Conservation (phyloP, 495 filamentous ascomycete species). For the Talaromyces stipitatus region DNA sequence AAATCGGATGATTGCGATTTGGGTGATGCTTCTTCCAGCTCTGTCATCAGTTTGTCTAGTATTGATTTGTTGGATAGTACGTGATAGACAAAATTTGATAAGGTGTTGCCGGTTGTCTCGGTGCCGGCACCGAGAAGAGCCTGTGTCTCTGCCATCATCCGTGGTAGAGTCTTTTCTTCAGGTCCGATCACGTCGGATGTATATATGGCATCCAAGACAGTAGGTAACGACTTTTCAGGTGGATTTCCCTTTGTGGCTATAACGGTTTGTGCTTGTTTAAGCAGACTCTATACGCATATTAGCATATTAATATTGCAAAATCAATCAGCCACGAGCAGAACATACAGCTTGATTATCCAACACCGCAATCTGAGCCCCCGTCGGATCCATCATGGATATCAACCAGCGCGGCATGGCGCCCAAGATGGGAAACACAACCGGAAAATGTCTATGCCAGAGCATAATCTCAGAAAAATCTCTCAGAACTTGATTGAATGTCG, state of each 20-base stretch:
- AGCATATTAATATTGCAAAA: not conserved
- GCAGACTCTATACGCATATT: not conserved
- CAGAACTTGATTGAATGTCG: constrained; percentile 22
- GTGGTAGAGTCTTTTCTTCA: constrained; percentile 8
- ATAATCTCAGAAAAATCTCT: constrained; percentile 14
- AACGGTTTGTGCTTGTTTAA: constrained; percentile 5
- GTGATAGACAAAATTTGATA: constrained; percentile 14
- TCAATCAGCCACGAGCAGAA: not conserved
- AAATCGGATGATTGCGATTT: not conserved
- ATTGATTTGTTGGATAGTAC: constrained; percentile 16
- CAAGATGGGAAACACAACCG: not conserved
- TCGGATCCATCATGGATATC: constrained; percentile 3
- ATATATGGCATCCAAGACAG: constrained; percentile 29
- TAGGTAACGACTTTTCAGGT: constrained; percentile 7
- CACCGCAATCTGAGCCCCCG: constrained; percentile 5
- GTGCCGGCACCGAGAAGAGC: constrained; percentile 31
- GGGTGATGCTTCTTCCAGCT: constrained; percentile 18
- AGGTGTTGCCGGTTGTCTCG: constrained; percentile 22
- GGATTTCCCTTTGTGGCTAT: constrained; percentile 4
- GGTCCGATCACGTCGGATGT: constrained; percentile 16
- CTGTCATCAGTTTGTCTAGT: constrained; percentile 13
- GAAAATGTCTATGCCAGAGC: constrained; percentile 10
- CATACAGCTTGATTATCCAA: constrained; percentile 7
- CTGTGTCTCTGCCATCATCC: constrained; percentile 24
- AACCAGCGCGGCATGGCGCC: constrained; percentile 5